Percentiles rank a stretch among this genome's conserved stretches.
phyloP scores from a whole-genome alignment of 208 protist genomes.

The Leishmania tropica region DNA sequence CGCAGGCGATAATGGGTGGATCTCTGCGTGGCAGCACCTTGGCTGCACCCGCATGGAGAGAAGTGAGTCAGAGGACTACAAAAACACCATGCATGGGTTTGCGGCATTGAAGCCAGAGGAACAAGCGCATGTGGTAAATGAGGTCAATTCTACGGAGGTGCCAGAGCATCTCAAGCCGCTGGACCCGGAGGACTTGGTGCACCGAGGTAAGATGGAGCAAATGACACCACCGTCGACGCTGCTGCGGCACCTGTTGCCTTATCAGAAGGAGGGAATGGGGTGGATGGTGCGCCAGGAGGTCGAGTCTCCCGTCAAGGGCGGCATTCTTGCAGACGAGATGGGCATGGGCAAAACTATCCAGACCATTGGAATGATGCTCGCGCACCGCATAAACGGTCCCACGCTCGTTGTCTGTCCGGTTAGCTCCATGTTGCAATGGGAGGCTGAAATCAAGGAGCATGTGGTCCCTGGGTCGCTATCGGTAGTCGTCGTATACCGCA shows the following conservation, averaged over 20 bases:
- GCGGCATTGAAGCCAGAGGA: constrained; percentile 42
- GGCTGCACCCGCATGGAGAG: constrained; percentile 68
- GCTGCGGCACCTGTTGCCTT: constrained; percentile 73
- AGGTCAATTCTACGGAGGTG: constrained; percentile 51
- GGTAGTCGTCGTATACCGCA: constrained; percentile 83
- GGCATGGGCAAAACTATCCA: constrained; percentile 97
- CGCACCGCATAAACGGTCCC: constrained; percentile 69
- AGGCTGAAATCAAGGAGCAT: constrained; percentile 85
- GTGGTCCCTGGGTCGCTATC: constrained; percentile 61
- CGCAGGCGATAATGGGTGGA: constrained; percentile 86
- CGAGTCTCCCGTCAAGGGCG: constrained; percentile 66
- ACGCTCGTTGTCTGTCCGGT: constrained; percentile 92
- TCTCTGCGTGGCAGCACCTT: constrained; percentile 90
- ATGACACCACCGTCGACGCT: constrained; percentile 50
- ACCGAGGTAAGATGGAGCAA: constrained; percentile 56
- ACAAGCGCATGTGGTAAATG: constrained; percentile 57
- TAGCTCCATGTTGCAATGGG: constrained; percentile 94
- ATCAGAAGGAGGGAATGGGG: constrained; percentile 86
- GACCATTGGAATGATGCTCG: constrained; percentile 92
- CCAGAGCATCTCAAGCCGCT: constrained; percentile 77
- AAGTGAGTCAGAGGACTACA: constrained; percentile 24
- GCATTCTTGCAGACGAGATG: constrained; percentile 99
- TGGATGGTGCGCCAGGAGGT: constrained; percentile 88
- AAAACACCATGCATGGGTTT: constrained; percentile 55
- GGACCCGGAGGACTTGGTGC: constrained; percentile 84